Conservation (phyloP, 176 grass and related monocot species). For the Aegilops bicornis region DNA sequence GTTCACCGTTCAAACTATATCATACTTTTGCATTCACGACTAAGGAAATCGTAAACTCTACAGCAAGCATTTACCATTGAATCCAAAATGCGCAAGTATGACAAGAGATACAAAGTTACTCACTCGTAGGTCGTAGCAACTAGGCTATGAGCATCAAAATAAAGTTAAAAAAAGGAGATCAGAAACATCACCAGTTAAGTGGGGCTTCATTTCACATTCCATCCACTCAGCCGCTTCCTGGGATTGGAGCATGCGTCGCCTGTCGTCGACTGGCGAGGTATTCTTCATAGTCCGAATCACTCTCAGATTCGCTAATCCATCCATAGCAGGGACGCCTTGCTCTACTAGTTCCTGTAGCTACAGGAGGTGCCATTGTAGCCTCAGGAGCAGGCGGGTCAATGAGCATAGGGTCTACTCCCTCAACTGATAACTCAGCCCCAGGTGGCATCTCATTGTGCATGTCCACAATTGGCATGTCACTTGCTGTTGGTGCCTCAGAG, state of each 20-base stretch:
- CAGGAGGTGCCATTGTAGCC: neutral
- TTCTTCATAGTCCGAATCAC: conserved; percentile 22
- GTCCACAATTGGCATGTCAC: neutral
- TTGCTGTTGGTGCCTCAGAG: neutral
- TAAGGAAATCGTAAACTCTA: neutral
- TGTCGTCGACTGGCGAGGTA: neutral
- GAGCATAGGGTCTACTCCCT: neutral
- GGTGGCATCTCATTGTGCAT: neutral
- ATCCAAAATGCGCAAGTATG: neutral
- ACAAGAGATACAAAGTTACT: neutral
- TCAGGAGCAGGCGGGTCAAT: neutral
- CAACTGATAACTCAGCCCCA: neutral
- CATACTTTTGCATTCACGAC: neutral
- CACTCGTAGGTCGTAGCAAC: neutral
- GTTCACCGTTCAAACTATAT: neutral
- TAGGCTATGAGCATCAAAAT: neutral
- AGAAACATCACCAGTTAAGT: neutral
- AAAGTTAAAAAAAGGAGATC: neutral
- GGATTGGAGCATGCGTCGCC: neutral
- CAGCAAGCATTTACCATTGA: neutral
- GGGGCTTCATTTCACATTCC: neutral
- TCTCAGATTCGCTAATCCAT: conserved; percentile 38
- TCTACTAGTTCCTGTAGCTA: neutral
- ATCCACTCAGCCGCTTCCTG: conserved; percentile 21
- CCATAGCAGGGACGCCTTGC: conserved; percentile 23